Conservation (phyloP, 176 grass and related monocot species). For the Juncus inflexus region DNA sequence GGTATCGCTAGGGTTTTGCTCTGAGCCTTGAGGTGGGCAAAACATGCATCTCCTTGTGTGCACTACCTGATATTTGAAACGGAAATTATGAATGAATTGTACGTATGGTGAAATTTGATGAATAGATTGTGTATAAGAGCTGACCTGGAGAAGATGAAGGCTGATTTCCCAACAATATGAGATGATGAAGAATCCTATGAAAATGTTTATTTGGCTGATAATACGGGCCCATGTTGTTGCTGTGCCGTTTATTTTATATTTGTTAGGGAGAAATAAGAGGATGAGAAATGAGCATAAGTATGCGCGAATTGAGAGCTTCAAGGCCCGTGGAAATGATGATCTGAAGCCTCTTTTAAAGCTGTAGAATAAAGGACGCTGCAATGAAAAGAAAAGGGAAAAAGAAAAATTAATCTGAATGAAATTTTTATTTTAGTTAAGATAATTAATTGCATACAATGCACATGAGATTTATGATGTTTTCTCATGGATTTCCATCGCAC, state of each 20-base stretch:
- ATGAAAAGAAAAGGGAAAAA: conserved; percentile 9
- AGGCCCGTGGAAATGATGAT: conserved; percentile 56
- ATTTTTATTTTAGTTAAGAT: too few species aligned
- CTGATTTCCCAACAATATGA: conserved; percentile 88
- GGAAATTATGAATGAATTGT: conserved; percentile 8
- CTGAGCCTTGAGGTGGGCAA: conserved; percentile 76
- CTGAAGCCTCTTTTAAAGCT: conserved; percentile 78
- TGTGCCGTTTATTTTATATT: conserved; percentile 50
- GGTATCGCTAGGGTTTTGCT: conserved; percentile 75
- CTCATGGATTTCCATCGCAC: too few species aligned
- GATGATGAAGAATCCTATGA: conserved; percentile 38
- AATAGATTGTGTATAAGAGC: conserved; percentile 4
- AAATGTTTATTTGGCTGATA: conserved; percentile 48
- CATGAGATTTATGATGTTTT: too few species aligned
- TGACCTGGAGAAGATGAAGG: conserved; percentile 86
- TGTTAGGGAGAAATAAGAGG: conserved; percentile 42
- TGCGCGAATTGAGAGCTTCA: conserved; percentile 60
- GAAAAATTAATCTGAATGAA: too few species aligned
- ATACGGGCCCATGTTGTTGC: conserved; percentile 38
- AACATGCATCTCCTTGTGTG: conserved; percentile 87
- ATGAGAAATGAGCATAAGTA: conserved; percentile 44
- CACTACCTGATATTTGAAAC: conserved; percentile 53
- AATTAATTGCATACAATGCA: too few species aligned
- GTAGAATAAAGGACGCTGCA: conserved; percentile 90
- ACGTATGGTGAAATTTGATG: conserved; percentile 1